Evolutionary conservation across 2,329 filamentous ascomycete genomes (phyloP).

Genomic region (Dactylonectria macrodidyma): DNA sequence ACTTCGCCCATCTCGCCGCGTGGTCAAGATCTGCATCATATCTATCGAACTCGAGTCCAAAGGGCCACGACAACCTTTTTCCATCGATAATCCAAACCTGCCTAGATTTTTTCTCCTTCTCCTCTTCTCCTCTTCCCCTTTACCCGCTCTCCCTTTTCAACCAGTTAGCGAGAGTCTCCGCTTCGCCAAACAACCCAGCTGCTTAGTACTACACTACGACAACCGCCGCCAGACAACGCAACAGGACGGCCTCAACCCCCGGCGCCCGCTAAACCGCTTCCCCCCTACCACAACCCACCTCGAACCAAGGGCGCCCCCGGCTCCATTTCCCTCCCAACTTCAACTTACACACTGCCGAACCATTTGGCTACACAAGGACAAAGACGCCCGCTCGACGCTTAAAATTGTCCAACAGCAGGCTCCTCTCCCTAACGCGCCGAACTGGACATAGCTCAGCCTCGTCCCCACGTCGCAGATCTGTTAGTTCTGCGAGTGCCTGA

Average conservation of each 20-base stretch:
- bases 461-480: conserved; percentile 47
- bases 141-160: conserved; percentile 1
- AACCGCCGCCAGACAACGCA: conserved; percentile 9
- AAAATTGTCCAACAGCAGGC: conserved; percentile 37
- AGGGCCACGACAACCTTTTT: not conserved
- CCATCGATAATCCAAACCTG: not conserved
- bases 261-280: conserved; percentile 4
- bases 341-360: conserved; percentile 27
- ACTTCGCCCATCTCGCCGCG: conserved; percentile 40
- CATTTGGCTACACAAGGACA: conserved; percentile 7
- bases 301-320: conserved; percentile 3
- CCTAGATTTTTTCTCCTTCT: not conserved
- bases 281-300: not conserved
- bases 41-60: conserved; percentile 16
- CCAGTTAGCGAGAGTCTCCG: conserved; percentile 8
- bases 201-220: conserved; percentile 8
- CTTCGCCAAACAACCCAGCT: conserved; percentile 3
- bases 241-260: conserved; percentile 5
- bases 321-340: conserved; percentile 25
- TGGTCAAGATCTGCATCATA: conserved; percentile 24
- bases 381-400: conserved; percentile 29
- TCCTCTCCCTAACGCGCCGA: conserved; percentile 37
- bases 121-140: not conserved
- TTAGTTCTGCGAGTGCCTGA: conserved; percentile 42
- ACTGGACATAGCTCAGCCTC: conserved; percentile 43